Evolutionary conservation across 805 yeast genomes (phyloP).

Genomic region (Candida wancherniae): DNA sequence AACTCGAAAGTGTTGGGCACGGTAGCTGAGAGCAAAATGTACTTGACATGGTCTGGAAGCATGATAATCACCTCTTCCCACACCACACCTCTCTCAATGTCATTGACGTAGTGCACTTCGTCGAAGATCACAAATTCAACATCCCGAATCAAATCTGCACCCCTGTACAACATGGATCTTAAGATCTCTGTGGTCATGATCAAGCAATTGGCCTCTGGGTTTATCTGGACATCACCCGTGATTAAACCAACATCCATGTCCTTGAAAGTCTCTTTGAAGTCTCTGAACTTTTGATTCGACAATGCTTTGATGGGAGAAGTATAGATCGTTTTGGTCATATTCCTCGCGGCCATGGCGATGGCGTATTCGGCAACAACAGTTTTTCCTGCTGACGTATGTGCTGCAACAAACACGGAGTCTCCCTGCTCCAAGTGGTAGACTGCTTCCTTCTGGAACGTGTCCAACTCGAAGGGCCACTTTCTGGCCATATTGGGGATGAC

Average conservation of each 20-base stretch:
- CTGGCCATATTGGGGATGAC: slow-evolving; percentile 91
- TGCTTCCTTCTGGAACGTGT: slow-evolving; percentile 95
- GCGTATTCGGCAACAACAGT: slow-evolving; percentile 98
- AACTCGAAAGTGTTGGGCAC: slow-evolving; percentile 98
- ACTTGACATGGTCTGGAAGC: slow-evolving; percentile 94
- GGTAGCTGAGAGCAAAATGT: slow-evolving; percentile 88
- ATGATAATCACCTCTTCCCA: slow-evolving; percentile 99
- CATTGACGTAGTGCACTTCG: slow-evolving; percentile 97
- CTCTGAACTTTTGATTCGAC: slow-evolving; percentile 86
- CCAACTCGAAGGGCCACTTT: slow-evolving; percentile 91
- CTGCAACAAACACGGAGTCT: slow-evolving; percentile 97
- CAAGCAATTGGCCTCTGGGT: slow-evolving; percentile 91
- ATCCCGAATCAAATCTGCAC: slow-evolving; percentile 93
- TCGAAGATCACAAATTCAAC: slow-evolving; percentile 97
- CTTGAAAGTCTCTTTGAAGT: slow-evolving; percentile 72
- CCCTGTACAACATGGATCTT: slow-evolving; percentile 91
- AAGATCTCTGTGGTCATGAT: slow-evolving; percentile 98
- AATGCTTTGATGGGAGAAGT: slow-evolving; percentile 93
- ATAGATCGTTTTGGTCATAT: slow-evolving; percentile 95
- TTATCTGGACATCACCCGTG: slow-evolving; percentile 97
- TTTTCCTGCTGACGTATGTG: slow-evolving; percentile 98
- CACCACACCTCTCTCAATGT: slow-evolving; percentile 95
- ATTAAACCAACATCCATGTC: slow-evolving; percentile 88
- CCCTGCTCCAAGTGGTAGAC: slow-evolving; percentile 95
- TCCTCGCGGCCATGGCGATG: slow-evolving; percentile 91